Conservation (phyloP, 805 yeast species). For the Metschnikowia amazonensis region DNA sequence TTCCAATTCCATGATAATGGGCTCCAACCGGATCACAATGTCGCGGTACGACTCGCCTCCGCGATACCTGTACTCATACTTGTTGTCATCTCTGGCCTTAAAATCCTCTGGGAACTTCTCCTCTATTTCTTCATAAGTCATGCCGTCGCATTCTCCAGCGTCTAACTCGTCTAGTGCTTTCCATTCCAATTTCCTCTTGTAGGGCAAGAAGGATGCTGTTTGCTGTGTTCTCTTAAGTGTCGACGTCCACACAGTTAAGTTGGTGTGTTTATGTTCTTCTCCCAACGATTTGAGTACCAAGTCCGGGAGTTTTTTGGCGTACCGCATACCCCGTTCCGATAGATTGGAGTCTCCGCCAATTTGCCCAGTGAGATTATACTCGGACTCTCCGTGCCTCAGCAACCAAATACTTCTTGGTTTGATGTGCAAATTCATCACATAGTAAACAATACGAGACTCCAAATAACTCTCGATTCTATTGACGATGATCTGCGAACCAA, state of each 20-base stretch:
- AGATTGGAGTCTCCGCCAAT: constrained; percentile 93
- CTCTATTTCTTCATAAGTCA: constrained; percentile 93
- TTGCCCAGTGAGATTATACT: constrained; percentile 87
- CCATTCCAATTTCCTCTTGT: constrained; percentile 79
- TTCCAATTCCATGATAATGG: constrained; percentile 97
- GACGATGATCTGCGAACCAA: constrained; percentile 81
- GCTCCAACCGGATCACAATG: constrained; percentile 90
- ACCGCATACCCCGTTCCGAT: constrained; percentile 77
- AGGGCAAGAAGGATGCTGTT: constrained; percentile 79
- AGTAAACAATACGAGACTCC: constrained; percentile 90
- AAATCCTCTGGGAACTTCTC: constrained; percentile 86
- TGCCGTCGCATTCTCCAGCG: constrained; percentile 96
- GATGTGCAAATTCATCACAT: constrained; percentile 91
- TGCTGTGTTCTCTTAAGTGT: constrained; percentile 89
- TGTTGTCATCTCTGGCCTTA: constrained; percentile 91
- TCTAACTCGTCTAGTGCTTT: constrained; percentile 95
- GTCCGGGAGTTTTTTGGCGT: constrained; percentile 77
- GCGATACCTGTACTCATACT: constrained; percentile 90
- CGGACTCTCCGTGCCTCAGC: constrained; percentile 93
- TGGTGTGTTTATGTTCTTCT: constrained; percentile 46
- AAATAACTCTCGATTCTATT: constrained; percentile 84
- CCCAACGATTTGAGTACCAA: constrained; percentile 65
- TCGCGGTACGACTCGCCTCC: constrained; percentile 98
- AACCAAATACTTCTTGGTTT: constrained; percentile 91
- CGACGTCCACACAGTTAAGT: constrained; percentile 91